Evolutionary conservation across 1,139 yeast genomes (phyloP).

Genomic region (Maudiozyma humilis): DNA sequence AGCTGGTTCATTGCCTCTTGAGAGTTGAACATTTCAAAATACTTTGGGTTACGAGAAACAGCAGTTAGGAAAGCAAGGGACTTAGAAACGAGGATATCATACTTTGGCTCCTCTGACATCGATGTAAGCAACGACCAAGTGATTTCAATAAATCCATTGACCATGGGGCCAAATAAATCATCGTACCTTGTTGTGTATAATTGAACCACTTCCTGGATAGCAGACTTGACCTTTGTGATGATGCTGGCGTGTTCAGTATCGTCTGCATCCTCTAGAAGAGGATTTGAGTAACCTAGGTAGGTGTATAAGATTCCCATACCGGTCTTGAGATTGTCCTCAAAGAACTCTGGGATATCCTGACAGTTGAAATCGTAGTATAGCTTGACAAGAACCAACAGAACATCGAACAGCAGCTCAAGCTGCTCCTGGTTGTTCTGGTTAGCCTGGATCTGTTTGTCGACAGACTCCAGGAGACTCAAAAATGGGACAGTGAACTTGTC

Average conservation of each 20-base stretch:
- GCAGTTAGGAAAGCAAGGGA: conserved; percentile 77
- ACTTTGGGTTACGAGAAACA: conserved; percentile 62
- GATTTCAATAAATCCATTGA: conserved; percentile 70
- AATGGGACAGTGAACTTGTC: conserved; percentile 82
- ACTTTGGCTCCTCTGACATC: conserved; percentile 63
- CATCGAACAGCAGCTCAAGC: conserved; percentile 54
- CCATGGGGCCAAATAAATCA: conserved; percentile 73
- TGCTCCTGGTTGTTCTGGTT: conserved; percentile 40
- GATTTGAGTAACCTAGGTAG: conserved; percentile 56
- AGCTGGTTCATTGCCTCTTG: conserved; percentile 68
- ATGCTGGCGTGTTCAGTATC: conserved; percentile 66
- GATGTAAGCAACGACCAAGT: conserved; percentile 72
- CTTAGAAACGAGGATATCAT: conserved; percentile 77
- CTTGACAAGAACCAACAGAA: conserved; percentile 62
- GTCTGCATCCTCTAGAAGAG: conserved; percentile 45
- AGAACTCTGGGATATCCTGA: conserved; percentile 96
- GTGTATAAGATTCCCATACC: conserved; percentile 81
- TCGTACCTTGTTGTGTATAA: conserved; percentile 86
- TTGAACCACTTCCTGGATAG: conserved; percentile 77
- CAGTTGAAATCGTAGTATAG: conserved; percentile 90
- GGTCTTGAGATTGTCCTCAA: conserved; percentile 75
- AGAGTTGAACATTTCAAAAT: conserved; percentile 55
- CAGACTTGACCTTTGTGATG: conserved; percentile 66
- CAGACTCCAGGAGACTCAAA: conserved; percentile 51
- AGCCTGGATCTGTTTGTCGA: conserved; percentile 57